Percentiles rank a stretch among this genome's conserved stretches.
phyloP scores from a whole-genome alignment of 805 yeast genomes.

The Ogataea nonfermentans region DNA sequence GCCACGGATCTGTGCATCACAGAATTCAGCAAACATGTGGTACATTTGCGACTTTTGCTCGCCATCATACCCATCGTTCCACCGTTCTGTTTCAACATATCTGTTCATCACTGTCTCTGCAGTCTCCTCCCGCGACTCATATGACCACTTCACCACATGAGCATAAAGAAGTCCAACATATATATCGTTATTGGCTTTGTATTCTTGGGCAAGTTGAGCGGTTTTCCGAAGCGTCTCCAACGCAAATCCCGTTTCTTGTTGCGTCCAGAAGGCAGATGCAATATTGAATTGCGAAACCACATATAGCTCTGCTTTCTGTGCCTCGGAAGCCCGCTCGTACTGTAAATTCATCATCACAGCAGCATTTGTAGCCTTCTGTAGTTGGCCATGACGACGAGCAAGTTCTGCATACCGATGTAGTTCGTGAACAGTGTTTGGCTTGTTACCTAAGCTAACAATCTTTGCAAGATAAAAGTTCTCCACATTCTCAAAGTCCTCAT shows the following conservation, averaged over 20 bases:
- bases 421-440: constrained; percentile 30
- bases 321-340: constrained; percentile 21
- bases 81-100: constrained; percentile 47
- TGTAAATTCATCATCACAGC: constrained; percentile 44
- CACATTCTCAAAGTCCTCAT: not conserved
- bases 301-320: constrained; percentile 10
- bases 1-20: constrained; percentile 60
- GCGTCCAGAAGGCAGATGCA: constrained; percentile 66
- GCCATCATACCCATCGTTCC: constrained; percentile 13
- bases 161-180: constrained; percentile 27
- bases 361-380: constrained; percentile 52
- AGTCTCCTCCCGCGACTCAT: constrained; percentile 67
- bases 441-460: not conserved
- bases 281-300: constrained; percentile 42
- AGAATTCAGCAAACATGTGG: constrained; percentile 67
- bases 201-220: constrained; percentile 10
- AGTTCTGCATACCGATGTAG: constrained; percentile 41
- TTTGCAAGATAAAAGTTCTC: constrained; percentile 4
- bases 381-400: constrained; percentile 37
- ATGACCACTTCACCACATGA: constrained; percentile 62
- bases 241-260: constrained; percentile 51
- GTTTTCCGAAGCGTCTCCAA: constrained; percentile 49
- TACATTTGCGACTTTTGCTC: constrained; percentile 43
- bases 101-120: constrained; percentile 54
- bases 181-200: constrained; percentile 3